Evolutionary conservation across 1,284 basidiomycete species (phyloP), one percentile per base, ranked within the genome.

Genomic region (Tausonia pullulans): DNA sequence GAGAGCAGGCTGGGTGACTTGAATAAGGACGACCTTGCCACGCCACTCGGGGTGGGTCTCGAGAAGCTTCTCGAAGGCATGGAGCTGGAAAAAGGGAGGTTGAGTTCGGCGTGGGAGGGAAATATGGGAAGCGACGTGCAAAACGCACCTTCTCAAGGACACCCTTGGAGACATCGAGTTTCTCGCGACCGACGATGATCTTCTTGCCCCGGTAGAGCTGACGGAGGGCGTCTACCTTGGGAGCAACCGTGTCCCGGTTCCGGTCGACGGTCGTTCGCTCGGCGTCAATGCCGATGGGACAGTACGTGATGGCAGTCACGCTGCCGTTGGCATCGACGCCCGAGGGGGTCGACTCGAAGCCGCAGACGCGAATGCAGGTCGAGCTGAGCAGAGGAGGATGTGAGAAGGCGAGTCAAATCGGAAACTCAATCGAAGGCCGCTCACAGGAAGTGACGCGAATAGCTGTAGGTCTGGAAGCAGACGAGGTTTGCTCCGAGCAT

Each of bases 171-270:
- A 94, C 90, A 72, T 99, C 96, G 52, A 98, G 83, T 80, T 99
- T 99, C 78, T 99, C 95, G n/a, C 96, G 82, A 11, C 93, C 95
- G 44, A 99, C 88, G 67, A 99, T 93, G 72, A 99, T 97, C 82
- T 98, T 98, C 82, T 97, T 98, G 71, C 89, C 92, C 71, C 90
- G 86, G 77, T 99, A 99, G 57, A 98, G 78, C 48, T 86, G 81
- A 50, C 85, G 81, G 1, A 98, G 82, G 0, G 90, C 87, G 66
- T 90, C 86, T 48, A 95, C 81, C 77, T 97, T 98, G 40, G 94
- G 94, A 68, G 83, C 78, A 64, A 98, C 88, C 5, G 90, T 92
- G 0, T 89, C 85, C 3, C 86, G 80, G 61, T 85, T 80, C 81
- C 87, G 82, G 74, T 98, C 94, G 63, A 83, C 80, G 41, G 85